Evolutionary conservation across 2,329 filamentous ascomycete species (phyloP).

Genomic region (Fusarium gaditjirri): DNA sequence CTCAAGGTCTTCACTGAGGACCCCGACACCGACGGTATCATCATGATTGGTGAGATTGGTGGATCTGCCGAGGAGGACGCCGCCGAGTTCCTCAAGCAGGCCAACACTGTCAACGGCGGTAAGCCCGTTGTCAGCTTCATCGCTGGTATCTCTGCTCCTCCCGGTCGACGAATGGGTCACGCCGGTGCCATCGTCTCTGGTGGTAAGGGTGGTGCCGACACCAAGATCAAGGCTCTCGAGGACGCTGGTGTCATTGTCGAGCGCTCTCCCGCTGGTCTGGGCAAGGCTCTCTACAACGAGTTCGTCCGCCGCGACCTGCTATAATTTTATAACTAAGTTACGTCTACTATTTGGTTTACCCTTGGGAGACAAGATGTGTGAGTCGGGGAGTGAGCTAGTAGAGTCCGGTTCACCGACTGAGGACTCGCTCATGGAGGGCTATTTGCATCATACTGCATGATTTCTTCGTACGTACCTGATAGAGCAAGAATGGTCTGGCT

Average conservation of each 20-base stretch:
- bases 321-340: slow-evolving; percentile 61
- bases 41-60: slow-evolving; percentile 99
- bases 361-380: slow-evolving; percentile 14
- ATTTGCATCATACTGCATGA: slow-evolving; percentile 46
- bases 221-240: slow-evolving; percentile 96
- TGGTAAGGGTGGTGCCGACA: slow-evolving; percentile 97
- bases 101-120: slow-evolving; percentile 84
- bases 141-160: slow-evolving; percentile 96
- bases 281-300: slow-evolving; percentile 93
- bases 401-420: slow-evolving; percentile 33
- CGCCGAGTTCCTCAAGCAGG: slow-evolving; percentile 90
- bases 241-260: slow-evolving; percentile 94
- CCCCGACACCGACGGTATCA: slow-evolving; percentile 96
- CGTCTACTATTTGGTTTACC: slow-evolving; percentile 16
- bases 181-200: slow-evolving; percentile 97
- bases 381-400: slow-evolving; percentile 35
- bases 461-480: slow-evolving; percentile 49
- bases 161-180: slow-evolving; percentile 97
- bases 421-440: slow-evolving; percentile 43
- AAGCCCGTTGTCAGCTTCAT: slow-evolving; percentile 99
- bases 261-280: slow-evolving; percentile 89
- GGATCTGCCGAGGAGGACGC: slow-evolving; percentile 98
- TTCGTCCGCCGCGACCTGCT: slow-evolving; percentile 97
- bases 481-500: slow-evolving; percentile 48
- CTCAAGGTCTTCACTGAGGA: slow-evolving; percentile 96